Evolutionary conservation across 768 basidiomycete species (phyloP).

Genomic region (Amyloporia xantha): DNA sequence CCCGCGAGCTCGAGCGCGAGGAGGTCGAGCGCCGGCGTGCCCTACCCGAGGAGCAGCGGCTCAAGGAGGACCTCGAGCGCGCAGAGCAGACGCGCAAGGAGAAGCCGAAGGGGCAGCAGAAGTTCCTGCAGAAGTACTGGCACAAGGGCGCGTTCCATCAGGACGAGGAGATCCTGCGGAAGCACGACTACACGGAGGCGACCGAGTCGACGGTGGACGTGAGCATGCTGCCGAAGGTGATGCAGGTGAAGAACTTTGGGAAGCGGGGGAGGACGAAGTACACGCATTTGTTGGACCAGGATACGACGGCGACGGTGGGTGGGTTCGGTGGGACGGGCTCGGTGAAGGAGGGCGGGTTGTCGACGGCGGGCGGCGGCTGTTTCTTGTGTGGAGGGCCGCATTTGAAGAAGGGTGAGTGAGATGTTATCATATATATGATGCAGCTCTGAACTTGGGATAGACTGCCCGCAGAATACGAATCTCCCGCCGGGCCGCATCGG

Average conservation of each 20-base stretch:
- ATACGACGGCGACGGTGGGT: conserved; percentile 62
- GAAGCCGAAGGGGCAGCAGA: conserved; percentile 87
- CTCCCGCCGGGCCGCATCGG: conserved; percentile 20
- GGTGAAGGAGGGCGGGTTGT: conserved; percentile 48
- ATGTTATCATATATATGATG: too few species aligned
- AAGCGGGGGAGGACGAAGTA: conserved; percentile 93
- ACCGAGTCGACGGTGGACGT: conserved; percentile 87
- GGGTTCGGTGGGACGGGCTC: conserved; percentile 60
- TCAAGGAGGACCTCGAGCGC: conserved; percentile 87
- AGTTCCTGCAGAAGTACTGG: conserved; percentile 97
- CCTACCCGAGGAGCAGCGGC: conserved; percentile 85
- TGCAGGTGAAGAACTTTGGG: conserved; percentile 96
- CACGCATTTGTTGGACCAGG: conserved; percentile 92
- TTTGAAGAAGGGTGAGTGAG: conserved; percentile 70
- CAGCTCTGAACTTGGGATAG: conserved; percentile 10
- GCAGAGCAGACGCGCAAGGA: conserved; percentile 79
- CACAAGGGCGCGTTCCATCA: conserved; percentile 99
- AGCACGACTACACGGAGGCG: conserved; percentile 84
- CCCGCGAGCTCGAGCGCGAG: conserved; percentile 76
- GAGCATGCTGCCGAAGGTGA: conserved; percentile 83
- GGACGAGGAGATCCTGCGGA: conserved; percentile 83
- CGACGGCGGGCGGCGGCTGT: conserved; percentile 58
- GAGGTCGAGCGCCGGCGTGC: conserved; percentile 90
- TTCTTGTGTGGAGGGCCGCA: conserved; percentile 94
- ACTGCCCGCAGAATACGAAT: conserved; percentile 30